Evolutionary conservation across 1,139 yeast genomes (phyloP), one percentile per base, ranked within the genome.

Genomic region (Candida gigantensis): DNA sequence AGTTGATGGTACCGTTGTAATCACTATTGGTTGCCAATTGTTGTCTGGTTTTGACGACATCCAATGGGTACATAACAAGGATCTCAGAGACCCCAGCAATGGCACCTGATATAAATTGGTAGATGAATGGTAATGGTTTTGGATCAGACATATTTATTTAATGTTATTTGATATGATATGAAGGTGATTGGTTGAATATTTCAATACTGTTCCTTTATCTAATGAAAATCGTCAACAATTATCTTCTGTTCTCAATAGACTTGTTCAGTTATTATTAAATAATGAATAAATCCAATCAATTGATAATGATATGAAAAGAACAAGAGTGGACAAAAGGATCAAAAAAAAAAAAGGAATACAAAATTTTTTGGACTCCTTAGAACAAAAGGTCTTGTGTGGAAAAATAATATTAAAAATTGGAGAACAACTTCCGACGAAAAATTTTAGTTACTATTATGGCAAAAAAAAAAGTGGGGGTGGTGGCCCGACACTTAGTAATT

Each of bases 71-170:
- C 98, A 92, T 92, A 49, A 89, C 92, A 57, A 92, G 74, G 62
- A 94, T 88, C 73, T 92, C 99, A 18, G 97, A 88, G 45, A 92
- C 89, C 48, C 99, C 98, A 46, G 99, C 99, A 55, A 90, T 77
- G 52, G 98, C 98, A 41, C 98, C 99, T 15, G 97, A 78, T 32
- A 80, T 71, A 59, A 92, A 92, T 64, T 92, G 97, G 74, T 89
- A 90, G 34, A 81, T 60, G 59, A 92, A 92, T 35, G 97, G 97
- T 51, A 90, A 65, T 31, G 50, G 46, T 31, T 44, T 39, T 29
- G 46, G 49, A 17, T 39, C 46, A 18, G 46, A 30, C 47, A 42
- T 45, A 10, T 5, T 34, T 4, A 18, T 16, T 17, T n/a, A n/a
- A n/a, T n/a, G n/a, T n/a, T n/a, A n/a, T n/a, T n/a, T n/a, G n/a